Evolutionary conservation across 257 asterid species (phyloP).

Genomic region (Lycium barbarum): DNA sequence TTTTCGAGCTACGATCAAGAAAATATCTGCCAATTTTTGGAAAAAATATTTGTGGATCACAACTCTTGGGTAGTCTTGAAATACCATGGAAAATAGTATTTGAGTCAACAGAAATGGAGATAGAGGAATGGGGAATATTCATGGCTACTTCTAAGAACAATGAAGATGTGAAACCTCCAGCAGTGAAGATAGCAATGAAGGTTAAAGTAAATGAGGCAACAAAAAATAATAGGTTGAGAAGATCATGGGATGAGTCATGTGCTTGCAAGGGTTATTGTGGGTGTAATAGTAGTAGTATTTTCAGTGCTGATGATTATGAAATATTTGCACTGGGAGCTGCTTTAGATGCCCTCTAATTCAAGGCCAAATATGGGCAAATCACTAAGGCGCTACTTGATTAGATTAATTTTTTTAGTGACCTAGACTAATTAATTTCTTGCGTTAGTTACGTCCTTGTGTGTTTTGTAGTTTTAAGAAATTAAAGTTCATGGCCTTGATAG

Average conservation of each 20-base stretch:
- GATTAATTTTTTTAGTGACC: not conserved
- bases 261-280: slow-evolving; percentile 11
- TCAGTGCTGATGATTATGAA: slow-evolving; percentile 35
- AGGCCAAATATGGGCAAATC: not conserved
- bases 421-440: not conserved
- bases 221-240: not conserved
- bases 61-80: slow-evolving; percentile 59
- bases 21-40: slow-evolving; percentile 41
- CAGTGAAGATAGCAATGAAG: slow-evolving; percentile 51
- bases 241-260: not conserved
- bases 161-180: slow-evolving; percentile 55
- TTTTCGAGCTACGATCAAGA: slow-evolving; percentile 65
- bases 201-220: slow-evolving; percentile 31
- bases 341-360: not conserved
- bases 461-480: not conserved
- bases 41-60: slow-evolving; percentile 45
- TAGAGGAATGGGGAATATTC: slow-evolving; percentile 53
- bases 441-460: no score
- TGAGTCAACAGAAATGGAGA: slow-evolving; percentile 43
- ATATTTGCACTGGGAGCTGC: slow-evolving; percentile 48
- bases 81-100: slow-evolving; percentile 53
- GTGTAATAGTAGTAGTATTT: slow-evolving; percentile 23
- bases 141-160: slow-evolving; percentile 42
- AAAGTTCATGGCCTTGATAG: not conserved
- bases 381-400: no score